phyloP scores from a whole-genome alignment of 2,329 filamentous ascomycete species.

The Aspergillus jensenii region DNA sequence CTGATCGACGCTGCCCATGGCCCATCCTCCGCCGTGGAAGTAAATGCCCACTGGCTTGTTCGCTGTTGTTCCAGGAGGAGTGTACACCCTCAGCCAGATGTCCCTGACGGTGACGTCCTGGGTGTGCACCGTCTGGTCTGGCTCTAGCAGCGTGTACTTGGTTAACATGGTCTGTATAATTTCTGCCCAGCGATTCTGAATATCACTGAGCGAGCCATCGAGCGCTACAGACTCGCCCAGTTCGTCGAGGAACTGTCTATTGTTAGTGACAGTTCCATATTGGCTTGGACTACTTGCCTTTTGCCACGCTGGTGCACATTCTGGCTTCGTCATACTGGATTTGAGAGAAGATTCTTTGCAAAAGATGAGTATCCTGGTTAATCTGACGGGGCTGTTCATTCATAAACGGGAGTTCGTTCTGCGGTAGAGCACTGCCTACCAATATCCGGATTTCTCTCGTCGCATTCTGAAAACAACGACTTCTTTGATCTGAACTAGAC shows the following conservation, averaged over 20 bases:
- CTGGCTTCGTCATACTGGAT: background rate
- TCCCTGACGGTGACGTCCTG: background rate
- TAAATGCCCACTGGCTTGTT: slow-evolving; percentile 3
- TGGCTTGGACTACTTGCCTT: background rate
- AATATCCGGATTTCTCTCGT: background rate
- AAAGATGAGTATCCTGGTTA: background rate
- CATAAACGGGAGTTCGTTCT: background rate
- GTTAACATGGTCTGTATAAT: background rate
- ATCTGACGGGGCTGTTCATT: background rate
- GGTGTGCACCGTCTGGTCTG: slow-evolving; percentile 2
- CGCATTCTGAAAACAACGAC: too few relatives aligned
- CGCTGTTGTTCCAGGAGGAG: background rate
- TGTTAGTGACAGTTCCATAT: background rate
- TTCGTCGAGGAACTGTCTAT: slow-evolving; percentile 3
- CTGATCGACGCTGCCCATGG: slow-evolving; percentile 10
- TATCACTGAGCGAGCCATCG: background rate
- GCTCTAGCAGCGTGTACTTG: background rate
- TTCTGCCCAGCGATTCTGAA: background rate
- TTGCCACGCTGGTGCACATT: background rate
- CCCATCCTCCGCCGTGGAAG: slow-evolving; percentile 18
- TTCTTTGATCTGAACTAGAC: background rate
- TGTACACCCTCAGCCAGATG: background rate
- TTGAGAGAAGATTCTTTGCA: too few relatives aligned
- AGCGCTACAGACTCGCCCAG: background rate
- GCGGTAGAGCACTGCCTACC: background rate